Evolutionary conservation across 2,329 filamentous ascomycete species (phyloP), one percentile per base, ranked within the genome.

Genomic region (Neofusicoccum cordaticola): DNA sequence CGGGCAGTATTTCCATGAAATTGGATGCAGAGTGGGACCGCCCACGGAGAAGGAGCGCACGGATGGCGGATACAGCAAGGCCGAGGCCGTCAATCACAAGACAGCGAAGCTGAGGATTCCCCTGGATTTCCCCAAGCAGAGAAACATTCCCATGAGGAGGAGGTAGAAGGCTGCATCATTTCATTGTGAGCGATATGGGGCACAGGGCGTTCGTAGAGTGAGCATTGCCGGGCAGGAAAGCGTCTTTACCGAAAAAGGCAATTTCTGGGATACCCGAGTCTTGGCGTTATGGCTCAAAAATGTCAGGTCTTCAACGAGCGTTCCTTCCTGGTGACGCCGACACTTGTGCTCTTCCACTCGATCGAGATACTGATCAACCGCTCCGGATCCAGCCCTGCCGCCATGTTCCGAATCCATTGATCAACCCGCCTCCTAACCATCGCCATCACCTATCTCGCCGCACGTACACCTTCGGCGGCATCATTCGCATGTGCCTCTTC

Each of bases 101-200:
- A 79, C 93, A 57, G 93, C 90, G 12, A 87, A 87, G 69, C 80
- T 98, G 71, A 86, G 84, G 70, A 77, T 97, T 67, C 95, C 95
- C 2, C 80, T 97, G 52, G 84, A 88, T 66, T 97, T 97, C 75
- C 95, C 94, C 1, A 93, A 90, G 80, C 74, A 80, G 71, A 72
- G 78, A 73, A 69, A 76, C 73, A 67, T 78, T 73, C 66, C 71
- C 27, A 67, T 69, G 65, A 72, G 73, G 52, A 72, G 71, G 63
- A 51, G 58, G 39, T 62, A 31, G 51, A 19, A 4, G 8, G 6
- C 45, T 7, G 27, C 27, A 7, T 31, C 4, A 31, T 31, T 31
- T 31, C 7, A 31, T 31, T 31, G 27, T 7, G 27, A 48, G 44
- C 57, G 44, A 61, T 56, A 11, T 35, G 52, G 52, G 17, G 17